Conservation (phyloP, 2,329 filamentous ascomycete species). For the Penicillium digitatum region DNA sequence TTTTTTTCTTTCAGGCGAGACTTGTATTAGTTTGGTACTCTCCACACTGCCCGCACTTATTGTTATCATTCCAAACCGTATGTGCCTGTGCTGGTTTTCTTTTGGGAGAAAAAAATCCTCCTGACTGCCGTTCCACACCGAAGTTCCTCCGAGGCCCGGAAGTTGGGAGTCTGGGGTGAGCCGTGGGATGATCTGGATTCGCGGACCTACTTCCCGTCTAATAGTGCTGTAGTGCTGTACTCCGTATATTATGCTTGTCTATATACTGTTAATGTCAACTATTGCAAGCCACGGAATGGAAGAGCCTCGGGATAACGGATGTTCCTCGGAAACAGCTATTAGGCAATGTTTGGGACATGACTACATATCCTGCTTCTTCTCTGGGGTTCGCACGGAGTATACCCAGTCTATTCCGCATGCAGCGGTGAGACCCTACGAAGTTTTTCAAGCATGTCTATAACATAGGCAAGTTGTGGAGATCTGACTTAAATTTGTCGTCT, state of each 20-base stretch:
- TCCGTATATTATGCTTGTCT: constrained; percentile 9
- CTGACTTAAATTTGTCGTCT: background rate
- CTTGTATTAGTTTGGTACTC: constrained; percentile 1
- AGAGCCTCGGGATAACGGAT: background rate
- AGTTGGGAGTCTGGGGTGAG: constrained; percentile 9
- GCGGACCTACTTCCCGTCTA: background rate
- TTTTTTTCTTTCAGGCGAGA: background rate
- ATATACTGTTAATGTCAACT: background rate
- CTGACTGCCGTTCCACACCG: background rate
- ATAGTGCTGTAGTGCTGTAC: background rate
- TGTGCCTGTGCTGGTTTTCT: background rate
- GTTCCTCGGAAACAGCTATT: background rate
- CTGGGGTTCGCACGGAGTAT: constrained; percentile 11
- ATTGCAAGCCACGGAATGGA: background rate
- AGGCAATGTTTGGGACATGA: background rate
- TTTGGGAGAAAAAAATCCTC: background rate
- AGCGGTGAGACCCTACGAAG: constrained; percentile 16
- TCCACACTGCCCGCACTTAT: background rate
- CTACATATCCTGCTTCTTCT: constrained; percentile 7
- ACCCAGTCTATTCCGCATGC: constrained; percentile 17
- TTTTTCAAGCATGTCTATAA: background rate
- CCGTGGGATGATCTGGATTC: background rate
- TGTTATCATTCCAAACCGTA: background rate
- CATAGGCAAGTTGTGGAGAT: background rate
- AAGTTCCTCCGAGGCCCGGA: constrained; percentile 20